A percentile compares a stretch with the other conserved stretches of the same genome.
Conservation (phyloP, 2,329 filamentous ascomycete genomes). For the Xylariaceae sp. region DNA sequence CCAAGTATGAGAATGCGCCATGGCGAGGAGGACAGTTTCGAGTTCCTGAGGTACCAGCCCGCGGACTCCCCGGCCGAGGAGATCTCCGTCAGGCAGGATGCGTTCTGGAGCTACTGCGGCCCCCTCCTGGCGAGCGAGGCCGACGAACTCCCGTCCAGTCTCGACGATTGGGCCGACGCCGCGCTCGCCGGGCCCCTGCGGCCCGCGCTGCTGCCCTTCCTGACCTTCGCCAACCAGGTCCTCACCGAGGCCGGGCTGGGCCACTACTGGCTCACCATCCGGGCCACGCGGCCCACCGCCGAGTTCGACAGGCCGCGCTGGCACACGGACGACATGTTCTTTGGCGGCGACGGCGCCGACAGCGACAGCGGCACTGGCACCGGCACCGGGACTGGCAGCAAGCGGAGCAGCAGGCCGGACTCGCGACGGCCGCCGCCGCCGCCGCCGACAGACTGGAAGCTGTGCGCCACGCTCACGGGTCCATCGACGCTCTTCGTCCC, state of each 20-base stretch:
- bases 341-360: conserved; percentile 14
- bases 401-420: too few relatives aligned
- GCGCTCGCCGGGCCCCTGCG: conserved; percentile 29
- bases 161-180: conserved; percentile 30
- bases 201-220: conserved; percentile 30
- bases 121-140: conserved; percentile 25
- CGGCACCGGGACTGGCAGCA: conserved; percentile 6
- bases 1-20: too few relatives aligned
- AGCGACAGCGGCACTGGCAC: conserved; percentile 1
- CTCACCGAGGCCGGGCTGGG: conserved; percentile 26
- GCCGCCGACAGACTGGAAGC: conserved; percentile 36
- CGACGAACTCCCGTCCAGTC: conserved; percentile 25
- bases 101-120: conserved; percentile 38
- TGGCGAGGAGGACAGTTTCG: too few relatives aligned
- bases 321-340: conserved; percentile 45
- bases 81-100: conserved; percentile 20
- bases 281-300: conserved; percentile 33
- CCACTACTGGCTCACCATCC: conserved; percentile 41
- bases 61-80: background rate
- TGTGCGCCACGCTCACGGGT: conserved; percentile 38
- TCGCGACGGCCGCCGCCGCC: too few relatives aligned
- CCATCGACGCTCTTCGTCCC: conserved; percentile 38
- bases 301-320: conserved; percentile 39
- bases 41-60: conserved; percentile 15
- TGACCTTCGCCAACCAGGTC: conserved; percentile 30